Conservation (phyloP, 1,139 yeast genomes). For the Taiozyma sp. region DNA sequence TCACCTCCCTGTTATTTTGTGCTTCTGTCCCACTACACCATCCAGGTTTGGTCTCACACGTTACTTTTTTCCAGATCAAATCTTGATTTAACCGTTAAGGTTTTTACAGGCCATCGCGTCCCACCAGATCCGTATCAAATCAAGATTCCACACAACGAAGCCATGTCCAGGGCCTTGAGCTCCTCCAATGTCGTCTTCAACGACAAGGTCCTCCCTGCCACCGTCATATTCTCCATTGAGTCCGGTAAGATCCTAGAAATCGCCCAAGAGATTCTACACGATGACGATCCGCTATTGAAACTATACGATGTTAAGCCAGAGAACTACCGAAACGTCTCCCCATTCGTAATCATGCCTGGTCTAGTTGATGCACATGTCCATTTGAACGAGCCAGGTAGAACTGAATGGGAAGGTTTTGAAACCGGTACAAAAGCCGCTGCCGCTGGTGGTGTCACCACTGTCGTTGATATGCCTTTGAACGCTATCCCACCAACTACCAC, state of each 20-base stretch:
- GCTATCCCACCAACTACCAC: slow-evolving; percentile 96
- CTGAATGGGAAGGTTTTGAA: slow-evolving; percentile 95
- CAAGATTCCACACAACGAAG: background rate
- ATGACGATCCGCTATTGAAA: slow-evolving; percentile 35
- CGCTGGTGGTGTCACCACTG: slow-evolving; percentile 94
- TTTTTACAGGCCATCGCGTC: background rate
- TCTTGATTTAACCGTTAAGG: background rate
- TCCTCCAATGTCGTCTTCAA: slow-evolving; percentile 61
- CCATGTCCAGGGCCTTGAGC: slow-evolving; percentile 46
- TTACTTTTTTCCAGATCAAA: background rate
- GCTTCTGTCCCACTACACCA: background rate
- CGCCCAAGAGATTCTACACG: slow-evolving; percentile 31
- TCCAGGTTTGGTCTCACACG: background rate
- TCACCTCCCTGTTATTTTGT: background rate
- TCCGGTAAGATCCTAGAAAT: slow-evolving; percentile 66
- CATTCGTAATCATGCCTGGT: slow-evolving; percentile 77
- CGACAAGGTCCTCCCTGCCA: slow-evolving; percentile 53
- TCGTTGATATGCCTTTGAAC: slow-evolving; percentile 92
- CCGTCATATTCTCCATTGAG: slow-evolving; percentile 56
- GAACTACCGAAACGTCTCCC: slow-evolving; percentile 53
- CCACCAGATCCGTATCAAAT: background rate
- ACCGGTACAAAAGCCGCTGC: slow-evolving; percentile 93
- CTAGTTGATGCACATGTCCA: slow-evolving; percentile 93
- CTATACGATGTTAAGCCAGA: slow-evolving; percentile 38
- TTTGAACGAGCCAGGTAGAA: slow-evolving; percentile 89